These are phyloP conservation scores for Penicillium manginii DNA, from an alignment of 495 filamentous ascomycete genomes.

Conservation along the genomic window DNA sequence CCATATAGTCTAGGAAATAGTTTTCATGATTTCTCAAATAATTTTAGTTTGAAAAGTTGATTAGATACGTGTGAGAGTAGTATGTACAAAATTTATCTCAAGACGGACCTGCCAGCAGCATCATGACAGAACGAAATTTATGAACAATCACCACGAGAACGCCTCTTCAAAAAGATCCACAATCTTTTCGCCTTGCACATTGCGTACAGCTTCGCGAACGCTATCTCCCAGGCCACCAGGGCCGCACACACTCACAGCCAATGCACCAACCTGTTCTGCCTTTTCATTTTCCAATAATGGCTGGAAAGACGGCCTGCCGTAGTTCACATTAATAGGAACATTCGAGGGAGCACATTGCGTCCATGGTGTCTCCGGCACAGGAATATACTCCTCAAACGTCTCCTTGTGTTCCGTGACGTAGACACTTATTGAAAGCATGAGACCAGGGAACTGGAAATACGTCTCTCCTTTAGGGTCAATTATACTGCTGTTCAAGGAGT, in stretches of 20 bases:
- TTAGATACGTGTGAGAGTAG: slow-evolving; percentile 2
- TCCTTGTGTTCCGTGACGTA: slow-evolving; percentile 36
- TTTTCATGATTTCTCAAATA: no score
- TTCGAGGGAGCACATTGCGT: slow-evolving; percentile 30
- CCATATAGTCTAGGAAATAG: background rate
- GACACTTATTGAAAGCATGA: slow-evolving; percentile 42
- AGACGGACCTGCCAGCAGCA: slow-evolving; percentile 4
- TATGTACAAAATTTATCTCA: background rate
- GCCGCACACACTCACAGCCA: slow-evolving; percentile 52
- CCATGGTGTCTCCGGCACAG: slow-evolving; percentile 36
- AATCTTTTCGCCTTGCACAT: slow-evolving; percentile 37
- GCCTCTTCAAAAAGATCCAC: slow-evolving; percentile 49
- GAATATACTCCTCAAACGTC: slow-evolving; percentile 33
- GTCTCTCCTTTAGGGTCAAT: slow-evolving; percentile 27
- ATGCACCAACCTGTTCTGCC: slow-evolving; percentile 42
- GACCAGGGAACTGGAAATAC: slow-evolving; percentile 35
- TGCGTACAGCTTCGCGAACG: slow-evolving; percentile 43
- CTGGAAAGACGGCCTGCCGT: slow-evolving; percentile 40
- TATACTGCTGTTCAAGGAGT: slow-evolving; percentile 27
- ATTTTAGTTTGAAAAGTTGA: background rate
- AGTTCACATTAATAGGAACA: slow-evolving; percentile 34
- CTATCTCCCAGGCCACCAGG: slow-evolving; percentile 49
- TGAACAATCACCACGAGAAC: slow-evolving; percentile 45
- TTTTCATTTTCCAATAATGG: slow-evolving; percentile 41
- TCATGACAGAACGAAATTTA: background rate